Base-by-base conservation (phyloP, 129 eudicot genomes). In the Centrapalus pauciflorus region DNA sequence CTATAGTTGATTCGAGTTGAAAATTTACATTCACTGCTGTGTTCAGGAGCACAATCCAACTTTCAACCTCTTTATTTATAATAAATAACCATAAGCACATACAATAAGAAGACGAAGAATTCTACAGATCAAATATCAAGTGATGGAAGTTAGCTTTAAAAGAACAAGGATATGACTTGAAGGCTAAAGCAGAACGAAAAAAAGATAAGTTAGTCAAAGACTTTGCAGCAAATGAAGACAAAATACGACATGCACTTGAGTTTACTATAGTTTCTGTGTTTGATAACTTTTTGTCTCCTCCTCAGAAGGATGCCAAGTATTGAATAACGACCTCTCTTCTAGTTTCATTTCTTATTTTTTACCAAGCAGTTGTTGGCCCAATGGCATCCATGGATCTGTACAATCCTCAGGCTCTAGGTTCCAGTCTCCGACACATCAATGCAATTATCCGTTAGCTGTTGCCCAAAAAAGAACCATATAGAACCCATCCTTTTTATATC, bases 151-250 rank as follows among this genome's bases (percentile, higher is more conserved):
- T 68, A 25, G 40, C 25, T 20, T 29, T 2, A 27, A 56, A 19
- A 37, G n/a, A 13, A 68, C 40, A 25, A 35, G 30, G 40, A 67
- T 9, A 34, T 25, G 40, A 68, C 55, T 24, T 54, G 28, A 68
- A 68, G 73, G 64, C 64, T 68, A 54, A 67, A 4, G 52, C 37
- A 11, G 37, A n/a, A 38, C 21, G 35, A 54, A 37, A 68, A n/a
- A 34, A 14, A 52, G 52, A 24, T 68, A 23, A 68, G 63, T 52
- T 54, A n/a, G 52, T 67, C 63, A 50, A 19, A 50, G 24, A 20
- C 51, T 46, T 67, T 30, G 34, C 34, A 33, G 10, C 13, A 20
- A 51, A 23, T 55, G 55, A 19, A 26, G 38, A 29, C 66, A 55
- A 56, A 57, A 27, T 69, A 6, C 46, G 38, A 3, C 45, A 56